Evolutionary conservation across 371 early-diverging fungal genomes (phyloP).

Genomic region (Syncephalis fuscata): DNA sequence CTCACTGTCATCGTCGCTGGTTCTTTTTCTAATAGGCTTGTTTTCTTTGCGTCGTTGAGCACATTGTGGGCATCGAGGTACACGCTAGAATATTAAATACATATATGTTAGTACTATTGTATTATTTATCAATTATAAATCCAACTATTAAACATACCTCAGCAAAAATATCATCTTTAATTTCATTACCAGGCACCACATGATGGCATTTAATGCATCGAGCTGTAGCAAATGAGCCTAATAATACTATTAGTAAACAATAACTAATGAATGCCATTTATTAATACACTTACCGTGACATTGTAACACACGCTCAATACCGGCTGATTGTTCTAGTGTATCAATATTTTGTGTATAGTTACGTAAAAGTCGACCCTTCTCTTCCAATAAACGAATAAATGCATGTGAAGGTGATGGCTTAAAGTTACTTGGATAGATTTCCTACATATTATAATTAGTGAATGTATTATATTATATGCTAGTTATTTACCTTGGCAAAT

Average conservation of each 20-base stretch:
- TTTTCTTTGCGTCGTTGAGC: constrained; percentile 22
- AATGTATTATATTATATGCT: too few relatives aligned
- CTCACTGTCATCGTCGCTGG: too few relatives aligned
- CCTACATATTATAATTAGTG: constrained; percentile 11
- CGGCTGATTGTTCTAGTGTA: constrained; percentile 84
- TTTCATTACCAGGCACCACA: constrained; percentile 53
- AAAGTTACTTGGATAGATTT: constrained; percentile 79
- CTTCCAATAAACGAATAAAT: constrained; percentile 79
- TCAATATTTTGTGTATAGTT: constrained; percentile 99
- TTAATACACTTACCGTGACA: constrained; percentile 52
- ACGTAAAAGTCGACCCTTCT: constrained; percentile 62
- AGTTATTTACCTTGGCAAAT: constrained; percentile 55
- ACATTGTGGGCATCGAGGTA: constrained; percentile 33
- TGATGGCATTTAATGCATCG: constrained; percentile 74
- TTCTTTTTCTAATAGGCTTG: constrained; percentile 8
- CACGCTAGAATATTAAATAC: constrained; percentile 11
- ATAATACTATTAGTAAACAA: too few relatives aligned
- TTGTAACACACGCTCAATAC: constrained; percentile 67
- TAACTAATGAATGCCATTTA: too few relatives aligned
- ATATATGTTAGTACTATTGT: too few relatives aligned
- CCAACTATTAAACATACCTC: too few relatives aligned
- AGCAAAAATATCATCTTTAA: constrained; percentile 58
- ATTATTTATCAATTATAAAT: too few relatives aligned
- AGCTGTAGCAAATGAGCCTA: constrained; percentile 78
- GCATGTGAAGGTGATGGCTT: constrained; percentile 83